phyloP scores from a whole-genome alignment of 495 filamentous ascomycete genomes.

The Penicillium mononematosum region DNA sequence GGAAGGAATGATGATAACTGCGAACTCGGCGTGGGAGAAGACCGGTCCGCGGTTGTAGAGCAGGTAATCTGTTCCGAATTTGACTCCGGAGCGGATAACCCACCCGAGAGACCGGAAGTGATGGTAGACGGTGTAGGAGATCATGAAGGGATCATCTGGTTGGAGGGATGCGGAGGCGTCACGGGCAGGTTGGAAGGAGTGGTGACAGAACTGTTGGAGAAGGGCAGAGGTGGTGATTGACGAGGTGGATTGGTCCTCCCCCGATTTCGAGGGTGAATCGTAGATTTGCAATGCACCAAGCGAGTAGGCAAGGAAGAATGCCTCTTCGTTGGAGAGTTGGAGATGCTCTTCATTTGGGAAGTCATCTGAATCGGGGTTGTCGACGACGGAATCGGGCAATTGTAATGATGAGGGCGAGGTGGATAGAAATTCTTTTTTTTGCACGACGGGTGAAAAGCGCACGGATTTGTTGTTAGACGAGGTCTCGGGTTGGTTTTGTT shows the following conservation, averaged over 20 bases:
- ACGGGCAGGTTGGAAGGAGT: constrained; percentile 67
- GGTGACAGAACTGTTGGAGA: constrained; percentile 61
- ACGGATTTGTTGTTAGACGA: constrained; percentile 55
- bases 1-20: constrained; percentile 75
- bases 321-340: constrained; percentile 85
- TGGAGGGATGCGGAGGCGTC: constrained; percentile 34
- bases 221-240: constrained; percentile 45
- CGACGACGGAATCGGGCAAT: constrained; percentile 13
- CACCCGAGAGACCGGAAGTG: constrained; percentile 96
- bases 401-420: constrained; percentile 41
- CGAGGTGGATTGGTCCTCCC: constrained; percentile 37
- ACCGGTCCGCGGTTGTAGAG: constrained; percentile 94
- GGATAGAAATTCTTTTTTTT: constrained; percentile 54
- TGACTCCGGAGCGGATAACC: constrained; percentile 91
- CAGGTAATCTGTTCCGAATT: constrained; percentile 91
- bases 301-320: constrained; percentile 84
- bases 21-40: constrained; percentile 92
- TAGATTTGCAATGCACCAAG: constrained; percentile 73
- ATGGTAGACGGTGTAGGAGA: constrained; percentile 88
- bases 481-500: constrained; percentile 7
- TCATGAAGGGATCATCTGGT: constrained; percentile 79
- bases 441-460: constrained; percentile 60
- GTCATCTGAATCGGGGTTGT: constrained; percentile 32
- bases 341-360: constrained; percentile 84
- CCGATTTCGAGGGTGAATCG: constrained; percentile 31